Evolutionary conservation across 148 eudicot species (phyloP).

Genomic region (Chenopodium formosanum): DNA sequence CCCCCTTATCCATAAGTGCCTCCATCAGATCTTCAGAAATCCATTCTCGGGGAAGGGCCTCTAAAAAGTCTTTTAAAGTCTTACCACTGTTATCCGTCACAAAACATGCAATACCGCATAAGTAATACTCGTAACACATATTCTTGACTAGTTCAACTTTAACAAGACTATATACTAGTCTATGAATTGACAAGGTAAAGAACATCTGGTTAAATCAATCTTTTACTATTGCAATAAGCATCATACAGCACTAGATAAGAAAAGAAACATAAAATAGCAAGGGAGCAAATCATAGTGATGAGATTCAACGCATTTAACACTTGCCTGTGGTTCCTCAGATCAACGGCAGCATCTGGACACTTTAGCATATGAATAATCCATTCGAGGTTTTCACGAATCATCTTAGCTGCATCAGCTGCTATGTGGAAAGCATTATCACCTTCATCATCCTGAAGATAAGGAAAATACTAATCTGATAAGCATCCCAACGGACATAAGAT

Average conservation of each 20-base stretch:
- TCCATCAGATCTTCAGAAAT: conserved; percentile 96
- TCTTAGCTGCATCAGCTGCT: conserved; percentile 97
- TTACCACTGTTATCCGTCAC: conserved; percentile 64
- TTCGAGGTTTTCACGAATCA: conserved; percentile 94
- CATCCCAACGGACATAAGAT: background rate
- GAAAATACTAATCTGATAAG: background rate
- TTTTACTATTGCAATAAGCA: background rate
- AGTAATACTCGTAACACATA: background rate
- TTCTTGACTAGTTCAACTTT: background rate
- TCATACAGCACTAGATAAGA: background rate
- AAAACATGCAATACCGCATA: conserved; percentile 13
- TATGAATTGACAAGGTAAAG: background rate
- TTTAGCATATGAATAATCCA: conserved; percentile 90
- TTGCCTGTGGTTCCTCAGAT: conserved; percentile 88
- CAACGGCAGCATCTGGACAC: conserved; percentile 83
- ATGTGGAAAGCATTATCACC: conserved; percentile 99
- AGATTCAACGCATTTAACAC: conserved; percentile 20
- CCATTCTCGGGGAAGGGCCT: conserved; percentile 99
- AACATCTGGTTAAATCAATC: background rate
- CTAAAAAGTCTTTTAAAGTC: conserved; percentile 84
- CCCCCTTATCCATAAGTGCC: conserved; percentile 72
- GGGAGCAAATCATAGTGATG: conserved; percentile 6
- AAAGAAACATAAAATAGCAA: background rate
- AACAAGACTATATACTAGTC: background rate
- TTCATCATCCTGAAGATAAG: conserved; percentile 79